These are phyloP conservation scores for Nadsonia starkeyi-henricii DNA, from an alignment of 1,139 yeast genomes.

Conservation along the genomic window DNA sequence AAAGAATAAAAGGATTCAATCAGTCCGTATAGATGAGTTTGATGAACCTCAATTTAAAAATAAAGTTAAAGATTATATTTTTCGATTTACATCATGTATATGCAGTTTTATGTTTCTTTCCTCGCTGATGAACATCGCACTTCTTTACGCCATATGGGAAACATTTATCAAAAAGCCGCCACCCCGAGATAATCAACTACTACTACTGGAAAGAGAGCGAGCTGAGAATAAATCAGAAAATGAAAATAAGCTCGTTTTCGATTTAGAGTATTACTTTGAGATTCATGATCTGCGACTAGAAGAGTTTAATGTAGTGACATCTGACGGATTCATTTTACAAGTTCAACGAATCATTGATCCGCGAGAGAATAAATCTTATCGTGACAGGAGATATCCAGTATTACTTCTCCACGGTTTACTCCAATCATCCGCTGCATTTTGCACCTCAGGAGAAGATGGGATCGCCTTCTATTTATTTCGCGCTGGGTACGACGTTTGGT, in stretches of 20 bases:
- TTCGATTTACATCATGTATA: background rate
- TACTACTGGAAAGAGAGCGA: background rate
- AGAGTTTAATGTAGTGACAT: background rate
- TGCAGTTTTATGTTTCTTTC: background rate
- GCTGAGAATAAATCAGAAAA: background rate
- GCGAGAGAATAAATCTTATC: background rate
- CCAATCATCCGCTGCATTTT: constrained; percentile 74
- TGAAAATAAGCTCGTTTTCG: background rate
- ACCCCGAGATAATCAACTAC: background rate
- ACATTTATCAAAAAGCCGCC: background rate
- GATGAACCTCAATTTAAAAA: background rate
- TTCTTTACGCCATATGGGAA: background rate
- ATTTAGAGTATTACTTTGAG: background rate
- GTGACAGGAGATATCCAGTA: constrained; percentile 35
- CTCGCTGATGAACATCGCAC: background rate
- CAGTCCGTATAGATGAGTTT: background rate
- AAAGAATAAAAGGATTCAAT: too few relatives aligned
- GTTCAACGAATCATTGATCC: background rate
- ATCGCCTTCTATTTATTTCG: constrained; percentile 49
- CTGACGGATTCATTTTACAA: background rate
- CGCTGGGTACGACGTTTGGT: constrained; percentile 79
- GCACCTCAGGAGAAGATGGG: constrained; percentile 65
- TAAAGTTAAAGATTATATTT: background rate
- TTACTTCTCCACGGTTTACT: constrained; percentile 73
- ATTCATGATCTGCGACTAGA: background rate